A percentile compares a stretch with the other conserved stretches of the same genome.
phyloP scores from a whole-genome alignment of 306 rosid genomes.

The Alnus glutinosa region DNA sequence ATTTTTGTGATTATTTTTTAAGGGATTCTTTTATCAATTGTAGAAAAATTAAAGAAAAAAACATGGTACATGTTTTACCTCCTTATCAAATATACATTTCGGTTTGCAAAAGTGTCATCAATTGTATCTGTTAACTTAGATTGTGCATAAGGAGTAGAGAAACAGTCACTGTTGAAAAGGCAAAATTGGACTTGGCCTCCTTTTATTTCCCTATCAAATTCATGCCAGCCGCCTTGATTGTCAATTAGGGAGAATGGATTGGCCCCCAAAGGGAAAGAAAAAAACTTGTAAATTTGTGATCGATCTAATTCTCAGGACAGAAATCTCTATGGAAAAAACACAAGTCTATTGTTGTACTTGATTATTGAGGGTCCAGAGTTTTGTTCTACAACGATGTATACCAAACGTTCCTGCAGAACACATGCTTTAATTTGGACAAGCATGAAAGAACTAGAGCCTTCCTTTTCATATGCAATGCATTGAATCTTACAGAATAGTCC shows the following conservation, averaged over 20 bases:
- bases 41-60: no score
- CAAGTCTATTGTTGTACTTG: no score
- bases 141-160: not conserved
- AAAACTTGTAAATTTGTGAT: no score
- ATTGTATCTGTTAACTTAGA: no score
- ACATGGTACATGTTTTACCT: no score
- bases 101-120: no score
- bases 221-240: not conserved
- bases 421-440: not conserved
- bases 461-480: not conserved
- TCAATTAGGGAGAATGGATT: not conserved
- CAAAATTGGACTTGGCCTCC: not conserved
- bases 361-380: not conserved
- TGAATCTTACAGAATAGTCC: not conserved
- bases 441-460: conserved; percentile 9
- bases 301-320: no score
- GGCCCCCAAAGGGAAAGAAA: no score
- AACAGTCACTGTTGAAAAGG: not conserved
- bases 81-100: no score
- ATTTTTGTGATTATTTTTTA: no score
- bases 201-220: not conserved
- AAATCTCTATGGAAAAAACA: no score
- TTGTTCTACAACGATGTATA: conserved; percentile 8
- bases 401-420: not conserved
- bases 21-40: no score